A percentile compares a stretch with the other conserved stretches of the same genome.
Conservation (phyloP, 495 filamentous ascomycete species). For the Emericellopsis terricola region DNA sequence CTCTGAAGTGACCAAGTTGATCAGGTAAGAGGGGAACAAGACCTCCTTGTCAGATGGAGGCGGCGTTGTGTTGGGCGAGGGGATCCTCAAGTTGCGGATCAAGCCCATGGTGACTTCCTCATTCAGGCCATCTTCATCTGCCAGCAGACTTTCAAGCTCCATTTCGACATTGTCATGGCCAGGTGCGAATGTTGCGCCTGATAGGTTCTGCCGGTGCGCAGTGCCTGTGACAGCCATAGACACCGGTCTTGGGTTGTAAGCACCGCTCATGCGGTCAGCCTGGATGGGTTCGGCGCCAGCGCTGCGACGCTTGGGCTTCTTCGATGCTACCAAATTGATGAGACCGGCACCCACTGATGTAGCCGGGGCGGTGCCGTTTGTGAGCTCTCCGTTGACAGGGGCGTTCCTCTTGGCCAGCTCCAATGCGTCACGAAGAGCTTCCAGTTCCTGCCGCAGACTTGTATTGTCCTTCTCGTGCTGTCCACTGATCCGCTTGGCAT, state of each 20-base stretch:
- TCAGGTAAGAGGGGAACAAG: conserved; percentile 93
- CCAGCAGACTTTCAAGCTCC: conserved; percentile 82
- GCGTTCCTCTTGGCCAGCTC: conserved; percentile 60
- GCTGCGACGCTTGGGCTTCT: conserved; percentile 92
- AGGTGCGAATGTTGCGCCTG: conserved; percentile 50
- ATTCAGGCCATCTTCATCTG: conserved; percentile 88
- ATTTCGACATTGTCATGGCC: conserved; percentile 74
- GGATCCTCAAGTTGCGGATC: conserved; percentile 92
- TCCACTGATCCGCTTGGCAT: conserved; percentile 46
- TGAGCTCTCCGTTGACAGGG: conserved; percentile 47
- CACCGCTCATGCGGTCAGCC: conserved; percentile 68
- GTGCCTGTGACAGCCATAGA: conserved; percentile 68
- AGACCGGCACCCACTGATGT: conserved; percentile 50
- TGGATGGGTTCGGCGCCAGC: conserved; percentile 76
- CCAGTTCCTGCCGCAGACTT: conserved; percentile 67
- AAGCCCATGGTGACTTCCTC: conserved; percentile 92
- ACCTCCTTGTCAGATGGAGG: conserved; percentile 95
- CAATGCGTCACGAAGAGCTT: conserved; percentile 81
- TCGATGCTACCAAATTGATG: conserved; percentile 91
- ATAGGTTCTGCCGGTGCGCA: conserved; percentile 44
- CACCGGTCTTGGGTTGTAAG: conserved; percentile 86
- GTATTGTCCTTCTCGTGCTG: conserved; percentile 68
- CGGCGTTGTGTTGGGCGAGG: conserved; percentile 62
- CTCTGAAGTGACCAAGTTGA: conserved; percentile 96
- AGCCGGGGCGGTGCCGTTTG: conserved; percentile 38